Base-by-base conservation (phyloP, 352 stramenopile genomes). In the Pythium phragmitis region DNA sequence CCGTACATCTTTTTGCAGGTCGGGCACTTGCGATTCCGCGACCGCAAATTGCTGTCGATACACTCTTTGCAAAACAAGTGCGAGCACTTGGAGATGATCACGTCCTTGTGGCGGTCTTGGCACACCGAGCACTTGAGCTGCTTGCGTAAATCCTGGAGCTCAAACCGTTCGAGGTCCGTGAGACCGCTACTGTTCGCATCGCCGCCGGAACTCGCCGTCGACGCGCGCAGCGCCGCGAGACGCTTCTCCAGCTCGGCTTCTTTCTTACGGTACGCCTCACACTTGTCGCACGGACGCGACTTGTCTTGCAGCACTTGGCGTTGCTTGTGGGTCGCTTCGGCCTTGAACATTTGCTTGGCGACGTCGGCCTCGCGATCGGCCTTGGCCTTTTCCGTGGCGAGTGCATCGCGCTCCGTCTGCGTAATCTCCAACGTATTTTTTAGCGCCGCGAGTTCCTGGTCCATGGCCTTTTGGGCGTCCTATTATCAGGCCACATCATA, bases 1-100 rank as follows among this genome's bases (percentile, higher is more conserved):
- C 87, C 87, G 74, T 92, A 96, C 87, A 96, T 96, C 75, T 92
- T 93, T 70, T 94, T 96, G 80, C 87, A 96, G 39, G 83, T 94
- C 16, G 87, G 87, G 59, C 87, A 96, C 73, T 96, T 96, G 69
- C 87, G 85, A 73, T 96, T 96, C 65, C 87, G 85, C 28, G 85
- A 88, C 73, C 91, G 91, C 62, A 96, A 77, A 57, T 96, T 96
- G 69, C 71, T 90, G 39, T 96, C 87, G 48, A 96, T 80, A 67
- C 87, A 96, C 52, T 94, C 83, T 62, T 88, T 90, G 72, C 87
- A 96, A 54, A 96, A 96, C 82, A 96, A 91, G 73, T 96, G 87
- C 48, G 78, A 90, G 65, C 87, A 96, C 72, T 96, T 96, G 61
- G 83, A 84, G 62, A 96, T 89, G 66, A 96, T 89, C 68, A 96